These are phyloP conservation scores for Rhypophila decipiens DNA, from an alignment of 495 filamentous ascomycete genomes.

Conservation along the genomic window DNA sequence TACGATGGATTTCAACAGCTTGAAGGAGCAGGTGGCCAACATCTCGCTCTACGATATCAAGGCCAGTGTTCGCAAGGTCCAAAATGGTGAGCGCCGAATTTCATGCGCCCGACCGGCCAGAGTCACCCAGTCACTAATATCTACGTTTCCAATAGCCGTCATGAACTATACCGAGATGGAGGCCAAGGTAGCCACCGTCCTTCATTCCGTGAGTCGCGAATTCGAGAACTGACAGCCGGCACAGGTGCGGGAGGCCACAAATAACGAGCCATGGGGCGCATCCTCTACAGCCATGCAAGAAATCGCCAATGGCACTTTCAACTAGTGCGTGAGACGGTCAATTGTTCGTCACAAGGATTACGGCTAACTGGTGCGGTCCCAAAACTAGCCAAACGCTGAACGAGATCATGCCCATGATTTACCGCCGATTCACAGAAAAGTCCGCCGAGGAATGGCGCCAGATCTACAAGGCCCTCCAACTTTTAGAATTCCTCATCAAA, in stretches of 20 bases:
- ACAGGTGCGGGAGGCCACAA: constrained; percentile 91
- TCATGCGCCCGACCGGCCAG: no score
- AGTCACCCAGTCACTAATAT: constrained; percentile 6
- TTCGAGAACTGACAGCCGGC: constrained; percentile 2
- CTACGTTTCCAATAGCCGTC: constrained; percentile 54
- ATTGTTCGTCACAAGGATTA: neutral
- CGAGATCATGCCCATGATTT: constrained; percentile 99
- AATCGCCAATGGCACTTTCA: constrained; percentile 95
- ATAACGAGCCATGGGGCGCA: constrained; percentile 96
- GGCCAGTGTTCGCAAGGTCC: constrained; percentile 92
- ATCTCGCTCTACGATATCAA: constrained; percentile 96
- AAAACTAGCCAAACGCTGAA: constrained; percentile 81
- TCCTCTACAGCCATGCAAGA: constrained; percentile 87
- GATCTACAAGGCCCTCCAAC: constrained; percentile 96
- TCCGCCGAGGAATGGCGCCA: constrained; percentile 97
- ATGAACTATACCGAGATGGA: constrained; percentile 99
- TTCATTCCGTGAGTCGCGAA: constrained; percentile 15
- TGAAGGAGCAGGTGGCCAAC: constrained; percentile 88
- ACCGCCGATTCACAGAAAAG: constrained; percentile 98
- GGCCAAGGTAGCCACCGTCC: constrained; percentile 61
- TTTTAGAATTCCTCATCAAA: constrained; percentile 96
- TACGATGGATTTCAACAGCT: constrained; percentile 74
- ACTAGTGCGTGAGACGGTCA: constrained; percentile 66
- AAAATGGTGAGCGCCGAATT: constrained; percentile 89
- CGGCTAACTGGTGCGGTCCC: neutral